phyloP scores from a whole-genome alignment of 2,329 filamentous ascomycete species.

The Lasiodiplodia sp. region DNA sequence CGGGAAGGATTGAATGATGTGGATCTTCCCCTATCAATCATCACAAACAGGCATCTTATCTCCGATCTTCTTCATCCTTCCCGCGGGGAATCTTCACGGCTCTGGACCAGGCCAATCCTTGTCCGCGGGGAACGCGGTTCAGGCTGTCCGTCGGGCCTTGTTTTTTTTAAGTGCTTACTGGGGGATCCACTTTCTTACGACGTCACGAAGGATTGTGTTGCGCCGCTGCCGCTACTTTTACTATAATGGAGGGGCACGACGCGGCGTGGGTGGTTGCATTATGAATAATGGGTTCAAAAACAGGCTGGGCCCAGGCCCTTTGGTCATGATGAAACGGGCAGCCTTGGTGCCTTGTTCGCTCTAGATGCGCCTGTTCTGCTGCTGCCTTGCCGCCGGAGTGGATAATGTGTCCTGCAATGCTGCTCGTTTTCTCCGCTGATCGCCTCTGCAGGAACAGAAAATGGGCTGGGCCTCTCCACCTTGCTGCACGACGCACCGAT shows the following conservation, averaged over 20 bases:
- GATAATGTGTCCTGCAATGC: neutral
- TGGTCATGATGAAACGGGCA: too few relatives aligned
- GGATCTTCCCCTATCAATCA: neutral
- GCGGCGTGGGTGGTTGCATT: too few relatives aligned
- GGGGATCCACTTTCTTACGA: neutral
- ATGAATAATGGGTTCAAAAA: too few relatives aligned
- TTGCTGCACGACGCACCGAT: neutral
- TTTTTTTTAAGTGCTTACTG: neutral
- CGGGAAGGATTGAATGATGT: neutral
- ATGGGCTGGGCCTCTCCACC: neutral
- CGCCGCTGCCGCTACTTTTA: neutral
- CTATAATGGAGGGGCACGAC: too few relatives aligned
- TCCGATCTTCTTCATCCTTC: slow-evolving; percentile 6
- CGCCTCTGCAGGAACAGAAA: neutral
- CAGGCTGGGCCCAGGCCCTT: too few relatives aligned
- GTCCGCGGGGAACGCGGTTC: neutral
- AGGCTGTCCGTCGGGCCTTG: neutral
- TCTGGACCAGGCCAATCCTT: neutral
- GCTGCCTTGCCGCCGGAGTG: neutral
- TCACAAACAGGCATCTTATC: slow-evolving; percentile 8
- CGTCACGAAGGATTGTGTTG: neutral
- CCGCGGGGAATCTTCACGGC: slow-evolving; percentile 4
- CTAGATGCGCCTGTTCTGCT: neutral
- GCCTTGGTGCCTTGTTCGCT: too few relatives aligned
- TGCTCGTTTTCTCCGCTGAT: neutral